These are phyloP conservation scores for Xylaria sp. DNA, from an alignment of 2,329 filamentous ascomycete genomes.

Conservation along the genomic window DNA sequence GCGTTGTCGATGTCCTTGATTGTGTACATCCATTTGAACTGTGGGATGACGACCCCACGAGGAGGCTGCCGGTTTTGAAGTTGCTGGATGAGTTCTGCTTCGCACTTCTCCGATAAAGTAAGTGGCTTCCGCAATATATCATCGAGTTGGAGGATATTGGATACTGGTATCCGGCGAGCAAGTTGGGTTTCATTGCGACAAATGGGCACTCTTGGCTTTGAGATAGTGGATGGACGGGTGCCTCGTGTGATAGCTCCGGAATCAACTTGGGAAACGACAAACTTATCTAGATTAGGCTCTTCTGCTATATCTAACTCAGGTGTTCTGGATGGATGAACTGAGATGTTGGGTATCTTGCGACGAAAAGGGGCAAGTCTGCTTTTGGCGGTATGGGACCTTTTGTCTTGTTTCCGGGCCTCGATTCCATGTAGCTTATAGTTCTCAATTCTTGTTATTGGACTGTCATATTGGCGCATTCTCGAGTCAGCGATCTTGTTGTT, in stretches of 20 bases:
- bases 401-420: not conserved
- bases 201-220: not conserved
- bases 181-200: not conserved
- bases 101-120: not conserved
- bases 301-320: not conserved
- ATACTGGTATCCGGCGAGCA: not conserved
- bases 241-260: not conserved
- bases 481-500: not conserved
- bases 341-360: not conserved
- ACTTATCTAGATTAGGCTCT: not conserved
- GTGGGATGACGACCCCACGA: constrained; percentile 13
- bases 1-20: constrained; percentile 27
- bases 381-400: not conserved
- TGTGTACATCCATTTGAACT: constrained; percentile 28
- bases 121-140: not conserved
- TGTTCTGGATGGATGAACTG: not conserved
- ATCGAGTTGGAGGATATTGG: not conserved
- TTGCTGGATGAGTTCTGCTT: not conserved
- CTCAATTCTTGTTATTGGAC: not conserved
- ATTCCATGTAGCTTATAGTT: no score
- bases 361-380: constrained; percentile 16
- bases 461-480: not conserved
- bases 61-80: constrained; percentile 11
- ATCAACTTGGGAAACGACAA: not conserved
- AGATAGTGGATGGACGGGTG: not conserved